Percentiles rank a stretch among this genome's conserved stretches.
phyloP scores from a whole-genome alignment of 257 asterid genomes.

The Lantana camara region DNA sequence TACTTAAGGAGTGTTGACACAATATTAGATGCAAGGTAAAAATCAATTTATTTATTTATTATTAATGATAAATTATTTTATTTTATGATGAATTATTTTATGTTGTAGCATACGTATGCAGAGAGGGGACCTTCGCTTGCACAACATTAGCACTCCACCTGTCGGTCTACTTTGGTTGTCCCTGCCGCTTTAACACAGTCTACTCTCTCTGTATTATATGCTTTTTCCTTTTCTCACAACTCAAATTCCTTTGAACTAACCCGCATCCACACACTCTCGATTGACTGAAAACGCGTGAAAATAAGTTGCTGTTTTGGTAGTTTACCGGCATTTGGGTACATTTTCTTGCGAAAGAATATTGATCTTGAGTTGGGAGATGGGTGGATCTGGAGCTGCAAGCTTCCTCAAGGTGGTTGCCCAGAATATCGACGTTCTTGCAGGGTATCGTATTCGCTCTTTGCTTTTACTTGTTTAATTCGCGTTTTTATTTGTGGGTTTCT shows the following conservation, averaged over 20 bases:
- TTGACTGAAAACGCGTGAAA: not conserved
- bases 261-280: not conserved
- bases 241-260: not conserved
- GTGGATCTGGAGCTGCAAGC: conserved; percentile 76
- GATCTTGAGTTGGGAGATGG: conserved; percentile 40
- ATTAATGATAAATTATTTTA: too few species aligned
- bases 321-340: not conserved
- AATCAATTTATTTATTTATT: too few species aligned
- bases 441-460: conserved; percentile 39
- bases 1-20: too few species aligned
- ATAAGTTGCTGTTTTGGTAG: not conserved
- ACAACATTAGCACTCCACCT: conserved; percentile 20
- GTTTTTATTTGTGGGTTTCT: conserved; percentile 3
- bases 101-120: not conserved
- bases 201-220: not conserved
- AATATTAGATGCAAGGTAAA: too few species aligned
- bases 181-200: not conserved
- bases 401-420: conserved; percentile 57
- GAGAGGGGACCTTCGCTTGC: not conserved
- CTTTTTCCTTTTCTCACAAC: not conserved
- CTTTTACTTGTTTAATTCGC: not conserved
- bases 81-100: too few species aligned
- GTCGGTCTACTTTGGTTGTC: conserved; percentile 28
- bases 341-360: not conserved
- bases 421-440: conserved; percentile 81